A percentile compares a stretch with the other conserved stretches of the same genome.
phyloP scores from a whole-genome alignment of 768 basidiomycete genomes.

The Macrolepiota fuliginosa region DNA sequence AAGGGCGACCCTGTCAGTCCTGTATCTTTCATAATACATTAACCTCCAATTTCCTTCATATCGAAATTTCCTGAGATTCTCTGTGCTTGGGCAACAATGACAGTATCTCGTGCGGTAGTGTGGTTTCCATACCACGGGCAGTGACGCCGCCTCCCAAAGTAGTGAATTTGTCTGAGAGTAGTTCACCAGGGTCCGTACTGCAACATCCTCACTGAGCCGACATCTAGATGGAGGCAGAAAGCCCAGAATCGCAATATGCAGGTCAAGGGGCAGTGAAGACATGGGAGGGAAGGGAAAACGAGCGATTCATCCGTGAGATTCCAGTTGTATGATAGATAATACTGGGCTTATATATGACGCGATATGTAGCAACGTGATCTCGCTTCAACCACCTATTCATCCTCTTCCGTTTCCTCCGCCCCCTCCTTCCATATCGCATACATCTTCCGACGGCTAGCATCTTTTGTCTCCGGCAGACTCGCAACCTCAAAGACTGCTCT shows the following conservation, averaged over 20 bases:
- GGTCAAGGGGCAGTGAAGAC: slow-evolving; percentile 26
- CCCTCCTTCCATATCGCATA: slow-evolving; percentile 77
- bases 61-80: slow-evolving; percentile 29
- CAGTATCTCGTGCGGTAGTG: slow-evolving; percentile 52
- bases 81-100: slow-evolving; percentile 33
- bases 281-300: not conserved
- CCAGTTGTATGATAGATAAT: not conserved
- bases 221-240: slow-evolving; percentile 20
- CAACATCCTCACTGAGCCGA: slow-evolving; percentile 17
- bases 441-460: slow-evolving; percentile 38
- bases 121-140: slow-evolving; percentile 45
- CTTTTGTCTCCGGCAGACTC: slow-evolving; percentile 50
- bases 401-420: slow-evolving; percentile 39
- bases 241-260: slow-evolving; percentile 25
- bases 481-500: slow-evolving; percentile 70
- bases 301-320: not conserved
- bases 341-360: not conserved
- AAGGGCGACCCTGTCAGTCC: slow-evolving; percentile 41
- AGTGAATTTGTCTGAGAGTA: slow-evolving; percentile 37
- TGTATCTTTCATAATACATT: slow-evolving; percentile 43
- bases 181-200: slow-evolving; percentile 30
- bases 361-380: slow-evolving; percentile 5
- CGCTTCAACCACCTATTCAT: slow-evolving; percentile 16
- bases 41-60: slow-evolving; percentile 40
- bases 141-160: slow-evolving; percentile 42